Conservation (phyloP, 2,329 filamentous ascomycete genomes). For the Grosmannia penicillata region DNA sequence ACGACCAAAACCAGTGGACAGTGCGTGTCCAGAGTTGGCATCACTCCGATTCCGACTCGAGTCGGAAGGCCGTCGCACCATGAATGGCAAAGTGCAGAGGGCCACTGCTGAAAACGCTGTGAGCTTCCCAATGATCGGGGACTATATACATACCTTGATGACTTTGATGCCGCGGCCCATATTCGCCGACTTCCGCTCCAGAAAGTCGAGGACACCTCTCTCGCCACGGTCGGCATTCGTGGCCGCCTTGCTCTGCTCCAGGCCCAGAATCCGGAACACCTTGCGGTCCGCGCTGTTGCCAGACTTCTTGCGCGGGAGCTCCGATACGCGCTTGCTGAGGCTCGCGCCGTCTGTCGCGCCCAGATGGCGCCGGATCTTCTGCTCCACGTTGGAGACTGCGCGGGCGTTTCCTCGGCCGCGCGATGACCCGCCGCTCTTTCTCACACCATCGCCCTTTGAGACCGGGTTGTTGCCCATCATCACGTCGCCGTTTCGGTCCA, state of each 20-base stretch:
- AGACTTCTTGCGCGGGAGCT: constrained; percentile 11
- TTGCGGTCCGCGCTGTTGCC: constrained; percentile 16
- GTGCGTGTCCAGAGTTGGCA: not conserved
- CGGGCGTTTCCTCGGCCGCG: constrained; percentile 6
- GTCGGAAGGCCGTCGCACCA: not conserved
- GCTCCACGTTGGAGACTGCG: constrained; percentile 1
- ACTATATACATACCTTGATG: constrained; percentile 56
- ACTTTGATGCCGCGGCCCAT: constrained; percentile 46
- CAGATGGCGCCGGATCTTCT: constrained; percentile 16
- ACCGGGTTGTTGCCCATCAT: constrained; percentile 30
- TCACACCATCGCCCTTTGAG: constrained; percentile 5
- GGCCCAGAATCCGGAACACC: constrained; percentile 40
- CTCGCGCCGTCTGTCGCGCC: constrained; percentile 14
- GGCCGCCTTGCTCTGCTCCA: constrained; percentile 54
- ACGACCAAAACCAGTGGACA: not conserved
- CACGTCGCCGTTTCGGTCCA: constrained; percentile 44
- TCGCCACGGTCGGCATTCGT: constrained; percentile 52
- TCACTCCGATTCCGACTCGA: not conserved
- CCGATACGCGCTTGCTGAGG: constrained; percentile 11
- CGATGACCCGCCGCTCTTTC: not conserved
- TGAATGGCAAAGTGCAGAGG: not conserved
- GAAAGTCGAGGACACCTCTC: constrained; percentile 47
- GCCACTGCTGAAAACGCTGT: constrained; percentile 1
- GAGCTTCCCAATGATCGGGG: not conserved
- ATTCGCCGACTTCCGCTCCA: constrained; percentile 54